These are phyloP conservation scores for Cercospora berteroae DNA, from an alignment of 2,329 filamentous ascomycete genomes.

Conservation along the genomic window DNA sequence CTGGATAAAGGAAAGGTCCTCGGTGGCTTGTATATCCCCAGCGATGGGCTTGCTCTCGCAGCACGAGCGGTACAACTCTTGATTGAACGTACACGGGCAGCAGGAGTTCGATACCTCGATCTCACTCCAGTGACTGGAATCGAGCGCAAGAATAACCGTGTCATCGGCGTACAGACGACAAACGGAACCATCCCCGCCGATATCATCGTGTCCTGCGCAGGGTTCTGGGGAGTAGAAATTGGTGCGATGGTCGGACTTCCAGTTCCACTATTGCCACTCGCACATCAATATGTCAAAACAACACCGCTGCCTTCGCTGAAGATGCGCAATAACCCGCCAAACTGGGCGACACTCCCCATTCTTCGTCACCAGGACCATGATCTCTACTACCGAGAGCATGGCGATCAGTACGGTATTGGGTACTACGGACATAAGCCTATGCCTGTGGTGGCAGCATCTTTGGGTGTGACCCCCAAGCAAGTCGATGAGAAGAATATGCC, in stretches of 20 bases:
- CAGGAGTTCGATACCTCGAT: slow-evolving; percentile 59
- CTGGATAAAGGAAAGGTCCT: slow-evolving; percentile 51
- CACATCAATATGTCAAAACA: slow-evolving; percentile 64
- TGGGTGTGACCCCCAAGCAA: slow-evolving; percentile 54
- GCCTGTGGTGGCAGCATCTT: slow-evolving; percentile 55
- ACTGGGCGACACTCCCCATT: slow-evolving; percentile 57
- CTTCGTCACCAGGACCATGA: slow-evolving; percentile 63
- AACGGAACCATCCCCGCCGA: slow-evolving; percentile 55
- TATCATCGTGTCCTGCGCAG: slow-evolving; percentile 62
- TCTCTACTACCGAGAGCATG: slow-evolving; percentile 64
- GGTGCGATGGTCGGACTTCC: slow-evolving; percentile 60
- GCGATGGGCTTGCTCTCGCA: slow-evolving; percentile 60
- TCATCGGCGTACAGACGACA: slow-evolving; percentile 57
- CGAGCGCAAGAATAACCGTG: slow-evolving; percentile 48
- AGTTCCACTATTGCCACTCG: slow-evolving; percentile 60
- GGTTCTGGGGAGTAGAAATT: slow-evolving; percentile 65
- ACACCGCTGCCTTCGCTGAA: slow-evolving; percentile 50
- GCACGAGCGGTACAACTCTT: slow-evolving; percentile 61
- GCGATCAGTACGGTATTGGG: slow-evolving; percentile 61
- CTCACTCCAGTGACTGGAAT: slow-evolving; percentile 60
- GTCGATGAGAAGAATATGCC: slow-evolving; percentile 63
- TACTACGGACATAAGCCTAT: slow-evolving; percentile 64
- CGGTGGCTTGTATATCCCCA: slow-evolving; percentile 60
- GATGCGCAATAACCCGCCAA: slow-evolving; percentile 45
- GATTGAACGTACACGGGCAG: slow-evolving; percentile 56